Conservation (phyloP, 2,329 filamentous ascomycete species). For the Epichloe elymi region DNA sequence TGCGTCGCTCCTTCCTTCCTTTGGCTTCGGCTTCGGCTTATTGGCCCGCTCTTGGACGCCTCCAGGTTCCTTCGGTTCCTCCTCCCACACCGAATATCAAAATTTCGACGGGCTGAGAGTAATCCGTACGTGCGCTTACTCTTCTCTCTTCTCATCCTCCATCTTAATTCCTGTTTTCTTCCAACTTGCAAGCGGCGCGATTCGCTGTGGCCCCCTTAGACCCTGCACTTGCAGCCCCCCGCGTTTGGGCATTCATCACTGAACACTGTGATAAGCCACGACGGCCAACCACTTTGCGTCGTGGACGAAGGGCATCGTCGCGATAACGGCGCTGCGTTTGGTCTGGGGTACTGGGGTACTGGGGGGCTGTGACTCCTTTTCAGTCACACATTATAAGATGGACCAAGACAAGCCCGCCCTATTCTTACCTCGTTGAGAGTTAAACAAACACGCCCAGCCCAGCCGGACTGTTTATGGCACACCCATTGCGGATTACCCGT, state of each 20-base stretch:
- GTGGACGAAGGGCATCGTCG: not conserved
- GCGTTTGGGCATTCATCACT: no score
- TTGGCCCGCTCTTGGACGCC: no score
- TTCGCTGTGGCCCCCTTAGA: no score
- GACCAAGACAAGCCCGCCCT: not conserved
- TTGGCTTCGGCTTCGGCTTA: no score
- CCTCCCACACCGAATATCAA: not conserved
- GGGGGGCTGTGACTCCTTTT: not conserved
- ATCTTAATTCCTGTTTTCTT: not conserved
- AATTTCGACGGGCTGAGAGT: not conserved
- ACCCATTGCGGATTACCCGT: not conserved
- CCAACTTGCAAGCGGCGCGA: no score
- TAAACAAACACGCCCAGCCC: not conserved
- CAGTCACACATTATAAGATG: not conserved
- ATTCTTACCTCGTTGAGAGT: not conserved
- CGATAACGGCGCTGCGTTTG: not conserved
- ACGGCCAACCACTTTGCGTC: not conserved
- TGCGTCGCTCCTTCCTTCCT: no score
- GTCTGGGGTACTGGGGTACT: no score
- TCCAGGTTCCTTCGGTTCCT: not conserved
- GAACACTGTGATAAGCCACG: not conserved
- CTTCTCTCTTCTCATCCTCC: not conserved
- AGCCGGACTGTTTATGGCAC: not conserved
- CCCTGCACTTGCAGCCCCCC: no score
- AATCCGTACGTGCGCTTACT: no score